Conservation (phyloP, 179 eudicot species). For the Silene coronaria region DNA sequence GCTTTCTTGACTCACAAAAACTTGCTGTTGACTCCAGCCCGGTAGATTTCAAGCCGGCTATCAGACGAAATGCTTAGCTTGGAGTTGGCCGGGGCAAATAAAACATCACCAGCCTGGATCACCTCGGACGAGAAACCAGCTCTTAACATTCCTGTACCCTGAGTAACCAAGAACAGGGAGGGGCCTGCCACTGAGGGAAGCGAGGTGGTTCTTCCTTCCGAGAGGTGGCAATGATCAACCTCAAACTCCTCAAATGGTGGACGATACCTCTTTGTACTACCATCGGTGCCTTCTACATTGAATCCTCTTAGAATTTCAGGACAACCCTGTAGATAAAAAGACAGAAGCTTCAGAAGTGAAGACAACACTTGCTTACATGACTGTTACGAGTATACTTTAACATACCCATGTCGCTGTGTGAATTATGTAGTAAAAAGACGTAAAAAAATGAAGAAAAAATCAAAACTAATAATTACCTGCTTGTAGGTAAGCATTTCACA, state of each 20-base stretch:
- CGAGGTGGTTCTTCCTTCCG: constrained; percentile 30
- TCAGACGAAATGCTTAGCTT: constrained; percentile 39
- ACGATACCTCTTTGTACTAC: constrained; percentile 46
- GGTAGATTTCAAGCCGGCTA: constrained; percentile 43
- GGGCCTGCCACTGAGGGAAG: constrained; percentile 62
- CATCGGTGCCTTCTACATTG: constrained; percentile 31
- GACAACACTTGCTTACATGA: background rate
- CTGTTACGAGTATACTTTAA: too few relatives aligned
- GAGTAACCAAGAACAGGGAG: constrained; percentile 53
- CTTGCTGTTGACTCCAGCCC: constrained; percentile 76
- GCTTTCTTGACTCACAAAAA: constrained; percentile 28
- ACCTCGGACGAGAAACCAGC: constrained; percentile 29
- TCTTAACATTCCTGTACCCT: constrained; percentile 50
- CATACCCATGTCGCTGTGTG: too few relatives aligned
- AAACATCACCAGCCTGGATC: constrained; percentile 54
- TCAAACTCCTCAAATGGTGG: constrained; percentile 90
- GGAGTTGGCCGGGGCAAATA: constrained; percentile 62
- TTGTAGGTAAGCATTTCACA: constrained; percentile 94
- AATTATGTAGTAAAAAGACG: too few relatives aligned
- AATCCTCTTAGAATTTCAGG: constrained; percentile 56
- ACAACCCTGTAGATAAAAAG: constrained; percentile 49
- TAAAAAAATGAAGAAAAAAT: background rate
- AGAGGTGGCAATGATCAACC: constrained; percentile 61
- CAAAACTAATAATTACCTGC: constrained; percentile 39
- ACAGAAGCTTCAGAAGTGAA: background rate